Conservation (phyloP, 2,329 filamentous ascomycete genomes). For the Colletotrichum sp. region DNA sequence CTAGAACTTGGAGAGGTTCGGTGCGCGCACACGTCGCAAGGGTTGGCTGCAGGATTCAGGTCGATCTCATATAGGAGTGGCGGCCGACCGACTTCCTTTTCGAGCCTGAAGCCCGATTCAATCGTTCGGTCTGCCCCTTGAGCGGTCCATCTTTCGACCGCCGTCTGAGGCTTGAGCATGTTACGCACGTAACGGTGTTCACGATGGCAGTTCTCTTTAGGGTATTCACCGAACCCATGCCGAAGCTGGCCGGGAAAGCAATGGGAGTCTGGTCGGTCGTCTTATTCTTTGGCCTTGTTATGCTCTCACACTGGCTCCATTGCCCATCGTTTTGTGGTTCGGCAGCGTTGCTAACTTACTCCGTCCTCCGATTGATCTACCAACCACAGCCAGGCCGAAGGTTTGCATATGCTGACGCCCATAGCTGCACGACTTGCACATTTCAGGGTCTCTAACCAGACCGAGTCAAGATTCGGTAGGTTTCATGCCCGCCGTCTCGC, state of each 20-base stretch:
- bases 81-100: constrained; percentile 21
- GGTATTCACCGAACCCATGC: not conserved
- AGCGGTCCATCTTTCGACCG: constrained; percentile 4
- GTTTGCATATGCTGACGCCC: not conserved
- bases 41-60: constrained; percentile 21
- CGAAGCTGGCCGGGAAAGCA: not conserved
- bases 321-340: not conserved
- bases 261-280: not conserved
- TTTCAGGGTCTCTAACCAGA: not conserved
- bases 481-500: not conserved
- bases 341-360: not conserved
- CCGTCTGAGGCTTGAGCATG: not conserved
- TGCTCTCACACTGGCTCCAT: not conserved
- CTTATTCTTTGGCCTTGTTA: not conserved
- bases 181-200: constrained; percentile 3
- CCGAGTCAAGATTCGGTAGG: not conserved
- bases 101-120: constrained; percentile 16
- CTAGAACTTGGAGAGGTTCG: constrained; percentile 6
- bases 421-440: not conserved
- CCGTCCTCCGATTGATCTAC: not conserved
- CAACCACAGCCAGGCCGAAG: not conserved
- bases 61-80: constrained; percentile 1
- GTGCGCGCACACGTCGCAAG: not conserved
- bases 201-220: not conserved
- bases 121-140: not conserved